A percentile compares a stretch with the other conserved stretches of the same genome.
Conservation (phyloP, 495 filamentous ascomycete genomes). For the Penicillium maclennaniae region DNA sequence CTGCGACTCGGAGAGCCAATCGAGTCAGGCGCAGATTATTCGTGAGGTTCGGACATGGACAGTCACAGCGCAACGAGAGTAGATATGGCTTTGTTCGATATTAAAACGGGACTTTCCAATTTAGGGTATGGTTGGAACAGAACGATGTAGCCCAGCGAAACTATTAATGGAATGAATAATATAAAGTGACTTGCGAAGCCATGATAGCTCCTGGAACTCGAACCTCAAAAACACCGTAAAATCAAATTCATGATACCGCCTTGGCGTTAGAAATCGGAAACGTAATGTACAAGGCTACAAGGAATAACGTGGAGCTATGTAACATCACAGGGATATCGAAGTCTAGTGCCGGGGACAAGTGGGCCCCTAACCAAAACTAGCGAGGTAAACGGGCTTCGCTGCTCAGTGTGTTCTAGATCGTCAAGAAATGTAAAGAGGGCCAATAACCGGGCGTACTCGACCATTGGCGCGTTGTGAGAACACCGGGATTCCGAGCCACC, state of each 20-base stretch:
- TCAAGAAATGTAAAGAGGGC: not conserved
- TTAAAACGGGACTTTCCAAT: not conserved
- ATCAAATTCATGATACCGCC: not conserved
- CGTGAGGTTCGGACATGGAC: conserved; percentile 23
- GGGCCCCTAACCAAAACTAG: not conserved
- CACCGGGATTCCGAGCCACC: not conserved
- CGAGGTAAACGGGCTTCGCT: not conserved
- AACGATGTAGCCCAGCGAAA: not conserved
- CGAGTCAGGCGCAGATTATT: conserved; percentile 32
- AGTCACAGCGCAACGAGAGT: conserved; percentile 14
- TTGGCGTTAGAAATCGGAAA: not conserved
- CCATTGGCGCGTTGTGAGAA: not conserved
- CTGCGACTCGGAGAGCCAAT: conserved; percentile 27
- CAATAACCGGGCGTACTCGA: not conserved
- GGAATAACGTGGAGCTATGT: not conserved
- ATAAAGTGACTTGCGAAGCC: not conserved
- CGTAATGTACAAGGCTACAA: not conserved
- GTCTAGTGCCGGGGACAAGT: not conserved
- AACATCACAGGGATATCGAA: conserved; percentile 1
- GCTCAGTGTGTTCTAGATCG: not conserved
- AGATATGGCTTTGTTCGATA: not conserved
- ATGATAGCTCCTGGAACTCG: no score
- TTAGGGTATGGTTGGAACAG: not conserved
- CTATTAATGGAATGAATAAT: not conserved
- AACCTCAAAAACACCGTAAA: not conserved